Percentiles rank a stretch among this genome's conserved stretches.
These are phyloP conservation scores for Capronia coronata DNA, from an alignment of 2,329 filamentous ascomycete species.

Conservation along the genomic window DNA sequence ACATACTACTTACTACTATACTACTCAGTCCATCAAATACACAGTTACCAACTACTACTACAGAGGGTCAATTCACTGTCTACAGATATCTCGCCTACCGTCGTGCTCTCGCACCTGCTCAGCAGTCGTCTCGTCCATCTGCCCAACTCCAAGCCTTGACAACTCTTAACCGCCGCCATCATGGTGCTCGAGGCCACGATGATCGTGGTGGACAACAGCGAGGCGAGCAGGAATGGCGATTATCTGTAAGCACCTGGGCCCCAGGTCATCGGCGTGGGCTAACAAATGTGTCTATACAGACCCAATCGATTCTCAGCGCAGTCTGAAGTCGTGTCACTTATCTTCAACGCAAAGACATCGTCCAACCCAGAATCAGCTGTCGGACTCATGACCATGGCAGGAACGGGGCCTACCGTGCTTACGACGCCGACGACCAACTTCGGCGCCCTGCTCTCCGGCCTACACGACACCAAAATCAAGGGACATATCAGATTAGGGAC, in stretches of 20 bases:
- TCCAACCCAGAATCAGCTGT: conserved; percentile 95
- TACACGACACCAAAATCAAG: conserved; percentile 90
- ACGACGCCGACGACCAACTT: conserved; percentile 94
- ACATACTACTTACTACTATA: too few relatives aligned
- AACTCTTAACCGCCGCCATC: conserved; percentile 45
- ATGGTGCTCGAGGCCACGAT: conserved; percentile 99
- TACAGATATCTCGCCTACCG: too few relatives aligned
- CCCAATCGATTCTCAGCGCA: conserved; percentile 95
- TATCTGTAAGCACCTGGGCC: conserved; percentile 49
- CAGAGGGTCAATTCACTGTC: too few relatives aligned
- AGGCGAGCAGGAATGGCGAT: conserved; percentile 96
- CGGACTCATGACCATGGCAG: conserved; percentile 97
- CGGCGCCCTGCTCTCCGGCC: conserved; percentile 85
- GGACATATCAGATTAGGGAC: conserved; percentile 84
- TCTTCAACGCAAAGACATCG: conserved; percentile 92
- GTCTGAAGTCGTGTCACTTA: conserved; percentile 85
- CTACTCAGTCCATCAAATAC: too few relatives aligned
- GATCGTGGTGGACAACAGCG: conserved; percentile 97
- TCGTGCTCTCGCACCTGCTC: too few relatives aligned
- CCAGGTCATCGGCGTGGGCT: not conserved
- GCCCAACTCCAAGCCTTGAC: not conserved
- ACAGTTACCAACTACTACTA: too few relatives aligned
- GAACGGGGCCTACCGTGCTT: conserved; percentile 92
- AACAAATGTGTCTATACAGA: conserved; percentile 45
- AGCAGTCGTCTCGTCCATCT: too few relatives aligned